A percentile compares a stretch with the other conserved stretches of the same genome.
Evolutionary conservation across 2,329 filamentous ascomycete species (phyloP).

Genomic region (Colletotrichum phormii): DNA sequence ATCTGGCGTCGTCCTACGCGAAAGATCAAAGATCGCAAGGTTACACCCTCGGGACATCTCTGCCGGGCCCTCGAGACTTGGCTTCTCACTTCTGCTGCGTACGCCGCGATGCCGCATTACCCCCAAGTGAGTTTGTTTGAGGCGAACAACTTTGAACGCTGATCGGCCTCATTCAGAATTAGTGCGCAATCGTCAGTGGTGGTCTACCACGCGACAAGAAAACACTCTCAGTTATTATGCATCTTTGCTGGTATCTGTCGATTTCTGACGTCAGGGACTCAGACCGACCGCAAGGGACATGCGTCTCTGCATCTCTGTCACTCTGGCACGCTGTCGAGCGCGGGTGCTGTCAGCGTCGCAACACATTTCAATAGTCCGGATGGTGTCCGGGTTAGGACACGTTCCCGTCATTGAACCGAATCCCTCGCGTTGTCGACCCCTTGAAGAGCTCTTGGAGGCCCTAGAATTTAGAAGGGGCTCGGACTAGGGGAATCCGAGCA

Average conservation of each 20-base stretch:
- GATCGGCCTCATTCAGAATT: background rate
- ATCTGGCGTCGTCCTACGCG: background rate
- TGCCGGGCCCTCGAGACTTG: background rate
- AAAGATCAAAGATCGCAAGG: background rate
- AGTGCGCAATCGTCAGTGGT: background rate
- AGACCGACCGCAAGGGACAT: background rate
- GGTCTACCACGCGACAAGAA: background rate
- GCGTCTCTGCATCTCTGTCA: background rate
- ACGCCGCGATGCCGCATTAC: conserved; percentile 4
- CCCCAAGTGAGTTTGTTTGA: background rate
- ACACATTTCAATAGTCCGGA: background rate
- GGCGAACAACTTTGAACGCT: background rate
- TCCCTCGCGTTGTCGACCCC: background rate
- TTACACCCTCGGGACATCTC: background rate
- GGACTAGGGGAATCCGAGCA: conserved; percentile 10
- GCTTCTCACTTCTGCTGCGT: background rate
- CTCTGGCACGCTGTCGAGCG: background rate
- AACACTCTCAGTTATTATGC: background rate
- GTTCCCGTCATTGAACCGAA: background rate
- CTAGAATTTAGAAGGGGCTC: background rate
- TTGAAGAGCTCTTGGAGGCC: background rate
- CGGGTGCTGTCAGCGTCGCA: background rate
- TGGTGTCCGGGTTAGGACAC: background rate
- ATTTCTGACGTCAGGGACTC: conserved; percentile 23
- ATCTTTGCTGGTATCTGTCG: background rate